Percentiles rank a stretch among this genome's conserved stretches.
These are phyloP conservation scores for Scytalidium lignicola DNA, from an alignment of 2,329 filamentous ascomycete genomes.

Conservation along the genomic window DNA sequence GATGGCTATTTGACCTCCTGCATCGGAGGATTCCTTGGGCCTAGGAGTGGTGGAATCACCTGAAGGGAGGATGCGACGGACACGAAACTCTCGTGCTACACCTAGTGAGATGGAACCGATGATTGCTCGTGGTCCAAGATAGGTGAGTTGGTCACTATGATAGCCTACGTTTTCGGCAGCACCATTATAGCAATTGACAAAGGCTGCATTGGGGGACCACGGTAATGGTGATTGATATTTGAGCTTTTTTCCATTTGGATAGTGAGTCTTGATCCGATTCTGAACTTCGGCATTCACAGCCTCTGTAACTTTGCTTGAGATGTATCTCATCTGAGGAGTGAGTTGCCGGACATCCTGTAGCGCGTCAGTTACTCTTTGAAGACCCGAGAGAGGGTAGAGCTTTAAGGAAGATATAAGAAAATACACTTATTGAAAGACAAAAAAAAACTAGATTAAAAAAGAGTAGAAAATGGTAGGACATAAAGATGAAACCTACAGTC, in stretches of 20 bases:
- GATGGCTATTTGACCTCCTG: slow-evolving; percentile 82
- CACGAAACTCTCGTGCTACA: slow-evolving; percentile 88
- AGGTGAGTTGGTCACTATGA: slow-evolving; percentile 89
- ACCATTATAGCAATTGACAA: slow-evolving; percentile 91
- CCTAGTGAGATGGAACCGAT: slow-evolving; percentile 90
- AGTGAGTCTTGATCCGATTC: slow-evolving; percentile 61
- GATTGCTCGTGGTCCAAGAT: slow-evolving; percentile 79
- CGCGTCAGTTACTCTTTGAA: slow-evolving; percentile 3
- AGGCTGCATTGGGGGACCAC: slow-evolving; percentile 85
- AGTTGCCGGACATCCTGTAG: slow-evolving; percentile 66
- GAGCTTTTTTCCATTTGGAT: slow-evolving; percentile 68
- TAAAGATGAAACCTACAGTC: slow-evolving; percentile 40
- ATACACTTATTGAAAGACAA: too few relatives aligned
- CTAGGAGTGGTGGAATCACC: slow-evolving; percentile 30
- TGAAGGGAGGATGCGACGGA: slow-evolving; percentile 67
- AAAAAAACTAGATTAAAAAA: too few relatives aligned
- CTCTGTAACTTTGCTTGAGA: slow-evolving; percentile 64
- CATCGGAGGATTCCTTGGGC: slow-evolving; percentile 47
- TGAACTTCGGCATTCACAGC: slow-evolving; percentile 76
- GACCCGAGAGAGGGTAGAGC: too few relatives aligned
- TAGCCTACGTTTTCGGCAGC: slow-evolving; percentile 80
- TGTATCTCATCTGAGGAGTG: slow-evolving; percentile 66
- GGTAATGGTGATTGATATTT: slow-evolving; percentile 66
- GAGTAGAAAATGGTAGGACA: too few relatives aligned
- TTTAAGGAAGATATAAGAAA: too few relatives aligned